Conservation (phyloP, 495 filamentous ascomycete genomes). For the Entonaema liquescens region DNA sequence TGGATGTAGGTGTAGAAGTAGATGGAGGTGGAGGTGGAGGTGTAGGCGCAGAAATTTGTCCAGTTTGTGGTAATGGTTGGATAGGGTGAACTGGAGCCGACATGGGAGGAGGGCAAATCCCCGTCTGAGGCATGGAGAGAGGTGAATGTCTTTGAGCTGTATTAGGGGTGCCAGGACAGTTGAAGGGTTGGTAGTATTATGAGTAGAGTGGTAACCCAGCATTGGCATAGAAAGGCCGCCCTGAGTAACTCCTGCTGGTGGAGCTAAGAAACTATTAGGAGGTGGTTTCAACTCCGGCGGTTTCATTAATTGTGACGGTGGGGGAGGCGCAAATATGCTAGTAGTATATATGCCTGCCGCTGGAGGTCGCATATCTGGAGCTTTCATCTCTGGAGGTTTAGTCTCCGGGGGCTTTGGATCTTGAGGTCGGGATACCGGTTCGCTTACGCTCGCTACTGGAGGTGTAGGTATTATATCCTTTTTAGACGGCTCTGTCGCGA, state of each 20-base stretch:
- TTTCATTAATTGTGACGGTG: conserved; percentile 42
- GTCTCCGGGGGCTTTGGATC: conserved; percentile 34
- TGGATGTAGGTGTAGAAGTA: conserved; percentile 12
- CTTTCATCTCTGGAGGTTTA: conserved; percentile 28
- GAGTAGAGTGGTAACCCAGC: conserved; percentile 40
- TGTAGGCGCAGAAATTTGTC: conserved; percentile 10
- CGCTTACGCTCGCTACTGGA: conserved; percentile 7
- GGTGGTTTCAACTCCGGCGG: conserved; percentile 47
- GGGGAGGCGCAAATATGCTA: conserved; percentile 47
- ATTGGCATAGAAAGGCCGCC: conserved; percentile 46
- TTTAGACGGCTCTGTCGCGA: background rate
- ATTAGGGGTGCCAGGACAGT: conserved; percentile 57
- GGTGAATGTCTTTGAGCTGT: conserved; percentile 52
- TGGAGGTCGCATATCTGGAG: conserved; percentile 41
- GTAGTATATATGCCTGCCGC: conserved; percentile 40
- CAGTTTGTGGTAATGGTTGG: conserved; percentile 33
- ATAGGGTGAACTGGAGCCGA: conserved; percentile 16
- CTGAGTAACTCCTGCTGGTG: conserved; percentile 46
- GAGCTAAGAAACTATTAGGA: conserved; percentile 53
- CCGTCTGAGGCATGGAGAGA: conserved; percentile 50
- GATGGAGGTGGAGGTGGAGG: conserved; percentile 7
- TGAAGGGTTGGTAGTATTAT: conserved; percentile 36
- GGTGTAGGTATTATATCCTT: conserved; percentile 12
- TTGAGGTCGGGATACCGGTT: conserved; percentile 26
- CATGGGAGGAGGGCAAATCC: conserved; percentile 30